Conservation (phyloP, 306 rosid species). For the Citrullus colocynthis region DNA sequence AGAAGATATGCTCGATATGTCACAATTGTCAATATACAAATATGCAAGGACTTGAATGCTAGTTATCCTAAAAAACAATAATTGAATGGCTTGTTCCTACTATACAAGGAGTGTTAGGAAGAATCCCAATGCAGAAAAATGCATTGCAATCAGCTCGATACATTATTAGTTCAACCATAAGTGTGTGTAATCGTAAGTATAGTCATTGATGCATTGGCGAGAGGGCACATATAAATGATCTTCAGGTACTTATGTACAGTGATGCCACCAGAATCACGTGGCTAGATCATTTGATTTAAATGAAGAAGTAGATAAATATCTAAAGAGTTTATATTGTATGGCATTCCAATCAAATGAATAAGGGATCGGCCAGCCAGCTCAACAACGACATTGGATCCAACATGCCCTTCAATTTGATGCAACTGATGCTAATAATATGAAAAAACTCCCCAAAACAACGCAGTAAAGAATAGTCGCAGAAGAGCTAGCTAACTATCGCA, state of each 20-base stretch:
- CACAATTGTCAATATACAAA: neutral
- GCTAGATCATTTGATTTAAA: neutral
- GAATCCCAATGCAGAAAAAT: neutral
- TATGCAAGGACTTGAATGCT: neutral
- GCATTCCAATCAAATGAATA: neutral
- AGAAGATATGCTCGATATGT: neutral
- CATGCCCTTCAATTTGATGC: neutral
- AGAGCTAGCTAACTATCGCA: neutral
- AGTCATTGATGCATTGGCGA: neutral
- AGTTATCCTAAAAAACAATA: neutral
- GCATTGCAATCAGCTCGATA: neutral
- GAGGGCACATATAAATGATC: neutral
- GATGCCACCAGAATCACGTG: neutral
- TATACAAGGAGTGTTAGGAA: neutral
- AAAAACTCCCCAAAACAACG: neutral
- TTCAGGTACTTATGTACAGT: neutral
- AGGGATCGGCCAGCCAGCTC: neutral
- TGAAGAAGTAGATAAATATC: neutral
- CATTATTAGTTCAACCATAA: neutral
- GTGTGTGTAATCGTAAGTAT: neutral
- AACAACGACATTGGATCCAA: neutral
- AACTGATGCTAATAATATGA: neutral
- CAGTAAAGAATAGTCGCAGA: neutral
- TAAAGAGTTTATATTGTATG: neutral
- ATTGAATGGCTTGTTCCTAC: neutral